Evolutionary conservation across 257 asterid genomes (phyloP).

Genomic region (Forsythia viridissima): DNA sequence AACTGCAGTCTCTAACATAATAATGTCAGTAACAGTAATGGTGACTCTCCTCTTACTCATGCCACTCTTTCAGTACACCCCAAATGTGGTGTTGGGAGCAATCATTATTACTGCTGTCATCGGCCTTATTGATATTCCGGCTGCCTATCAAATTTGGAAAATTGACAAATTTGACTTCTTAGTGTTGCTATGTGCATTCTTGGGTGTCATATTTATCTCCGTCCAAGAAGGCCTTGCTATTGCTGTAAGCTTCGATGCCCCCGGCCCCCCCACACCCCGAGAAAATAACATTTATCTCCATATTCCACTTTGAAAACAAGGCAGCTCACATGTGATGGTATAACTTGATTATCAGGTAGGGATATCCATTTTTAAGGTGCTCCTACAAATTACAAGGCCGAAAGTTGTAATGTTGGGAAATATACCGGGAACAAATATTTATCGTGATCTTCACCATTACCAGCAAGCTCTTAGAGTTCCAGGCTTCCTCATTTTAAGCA

Average conservation of each 20-base stretch:
- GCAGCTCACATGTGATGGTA: neutral
- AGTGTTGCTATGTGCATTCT: slow-evolving; percentile 69
- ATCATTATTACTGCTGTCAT: slow-evolving; percentile 83
- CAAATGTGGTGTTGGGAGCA: slow-evolving; percentile 79
- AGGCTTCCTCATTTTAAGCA: slow-evolving; percentile 63
- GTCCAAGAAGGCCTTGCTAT: slow-evolving; percentile 79
- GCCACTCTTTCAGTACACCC: slow-evolving; percentile 92
- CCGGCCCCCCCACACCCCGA: neutral
- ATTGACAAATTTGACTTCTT: slow-evolving; percentile 78
- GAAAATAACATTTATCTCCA: neutral
- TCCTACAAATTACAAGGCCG: slow-evolving; percentile 82
- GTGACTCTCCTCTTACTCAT: slow-evolving; percentile 82
- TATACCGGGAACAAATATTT: slow-evolving; percentile 72
- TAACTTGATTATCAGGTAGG: slow-evolving; percentile 54
- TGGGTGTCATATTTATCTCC: slow-evolving; percentile 81
- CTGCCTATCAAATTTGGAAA: slow-evolving; percentile 78
- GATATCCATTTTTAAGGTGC: slow-evolving; percentile 66
- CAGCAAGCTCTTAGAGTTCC: slow-evolving; percentile 63
- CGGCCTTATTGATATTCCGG: slow-evolving; percentile 82
- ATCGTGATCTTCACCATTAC: slow-evolving; percentile 71
- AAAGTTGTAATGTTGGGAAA: slow-evolving; percentile 73
- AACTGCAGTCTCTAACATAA: slow-evolving; percentile 74
- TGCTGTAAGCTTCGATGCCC: slow-evolving; percentile 47
- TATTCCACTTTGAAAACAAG: neutral
- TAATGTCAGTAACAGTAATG: slow-evolving; percentile 87